Evolutionary conservation across 1,139 yeast species (phyloP).

Genomic region (Kodamaea sp.): DNA sequence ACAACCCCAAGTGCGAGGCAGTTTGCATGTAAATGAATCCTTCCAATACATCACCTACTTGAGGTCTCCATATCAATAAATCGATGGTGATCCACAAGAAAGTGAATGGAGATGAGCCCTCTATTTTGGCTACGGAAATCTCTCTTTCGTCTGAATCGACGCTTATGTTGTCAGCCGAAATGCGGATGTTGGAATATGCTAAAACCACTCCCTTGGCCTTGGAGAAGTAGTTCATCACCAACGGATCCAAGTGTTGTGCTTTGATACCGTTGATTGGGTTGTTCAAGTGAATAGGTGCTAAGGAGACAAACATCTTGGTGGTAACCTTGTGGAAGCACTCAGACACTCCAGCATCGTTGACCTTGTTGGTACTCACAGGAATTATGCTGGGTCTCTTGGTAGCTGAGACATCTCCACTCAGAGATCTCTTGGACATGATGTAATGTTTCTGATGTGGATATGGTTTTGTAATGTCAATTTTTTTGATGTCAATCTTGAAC

Average conservation of each 20-base stretch:
- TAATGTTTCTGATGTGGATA: slow-evolving; percentile 1
- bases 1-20: slow-evolving; percentile 89
- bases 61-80: slow-evolving; percentile 85
- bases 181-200: slow-evolving; percentile 65
- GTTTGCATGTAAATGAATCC: slow-evolving; percentile 92
- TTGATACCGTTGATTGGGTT: slow-evolving; percentile 77
- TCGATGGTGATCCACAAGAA: slow-evolving; percentile 88
- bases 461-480: too few relatives aligned
- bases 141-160: slow-evolving; percentile 25
- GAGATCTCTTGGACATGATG: slow-evolving; percentile 10
- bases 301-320: slow-evolving; percentile 71
- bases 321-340: slow-evolving; percentile 69
- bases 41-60: slow-evolving; percentile 77
- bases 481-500: neutral
- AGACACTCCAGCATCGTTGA: slow-evolving; percentile 44
- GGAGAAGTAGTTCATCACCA: slow-evolving; percentile 78
- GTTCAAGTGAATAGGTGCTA: slow-evolving; percentile 77
- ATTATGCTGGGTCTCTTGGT: slow-evolving; percentile 20
- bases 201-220: slow-evolving; percentile 81
- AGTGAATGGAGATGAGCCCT: slow-evolving; percentile 84
- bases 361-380: slow-evolving; percentile 36
- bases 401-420: slow-evolving; percentile 10
- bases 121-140: slow-evolving; percentile 58
- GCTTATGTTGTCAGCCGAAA: slow-evolving; percentile 38
- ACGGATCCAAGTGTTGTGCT: slow-evolving; percentile 85